These are phyloP conservation scores for Aspergillus alliaceus DNA, from an alignment of 2,329 filamentous ascomycete species.

Conservation along the genomic window DNA sequence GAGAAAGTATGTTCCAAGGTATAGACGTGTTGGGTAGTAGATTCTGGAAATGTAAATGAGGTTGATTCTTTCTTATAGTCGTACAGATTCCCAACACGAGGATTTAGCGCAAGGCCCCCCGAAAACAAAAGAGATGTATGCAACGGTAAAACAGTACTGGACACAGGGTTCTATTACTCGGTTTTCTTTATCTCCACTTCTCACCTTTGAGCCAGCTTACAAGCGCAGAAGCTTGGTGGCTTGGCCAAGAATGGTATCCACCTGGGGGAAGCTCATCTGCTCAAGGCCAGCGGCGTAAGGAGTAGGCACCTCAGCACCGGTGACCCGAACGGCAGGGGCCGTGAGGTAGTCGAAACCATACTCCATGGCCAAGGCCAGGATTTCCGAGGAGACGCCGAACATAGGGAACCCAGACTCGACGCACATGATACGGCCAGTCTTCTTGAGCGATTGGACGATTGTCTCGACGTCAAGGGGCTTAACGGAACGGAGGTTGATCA, in stretches of 20 bases:
- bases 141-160: constrained; percentile 32
- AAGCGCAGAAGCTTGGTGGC: constrained; percentile 84
- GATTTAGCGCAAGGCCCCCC: background rate
- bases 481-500: constrained; percentile 96
- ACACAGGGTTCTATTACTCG: constrained; percentile 31
- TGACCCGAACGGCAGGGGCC: constrained; percentile 88
- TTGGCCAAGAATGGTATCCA: constrained; percentile 82
- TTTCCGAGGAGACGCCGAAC: constrained; percentile 89
- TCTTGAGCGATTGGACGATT: constrained; percentile 97
- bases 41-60: constrained; percentile 3
- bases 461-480: constrained; percentile 95
- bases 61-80: constrained; percentile 25
- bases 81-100: constrained; percentile 20
- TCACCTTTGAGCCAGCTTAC: constrained; percentile 45
- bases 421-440: constrained; percentile 86
- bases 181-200: constrained; percentile 15
- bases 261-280: constrained; percentile 91
- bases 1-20: background rate
- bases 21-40: background rate
- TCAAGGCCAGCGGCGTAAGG: constrained; percentile 92
- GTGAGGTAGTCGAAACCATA: constrained; percentile 98
- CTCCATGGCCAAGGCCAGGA: constrained; percentile 92
- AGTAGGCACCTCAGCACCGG: constrained; percentile 94
- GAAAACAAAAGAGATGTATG: constrained; percentile 8
- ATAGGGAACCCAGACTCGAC: constrained; percentile 96